A percentile compares a stretch with the other conserved stretches of the same genome.
Evolutionary conservation across 108 stramenopile species (phyloP).

Genomic region (Pseudonitzschia pungens): DNA sequence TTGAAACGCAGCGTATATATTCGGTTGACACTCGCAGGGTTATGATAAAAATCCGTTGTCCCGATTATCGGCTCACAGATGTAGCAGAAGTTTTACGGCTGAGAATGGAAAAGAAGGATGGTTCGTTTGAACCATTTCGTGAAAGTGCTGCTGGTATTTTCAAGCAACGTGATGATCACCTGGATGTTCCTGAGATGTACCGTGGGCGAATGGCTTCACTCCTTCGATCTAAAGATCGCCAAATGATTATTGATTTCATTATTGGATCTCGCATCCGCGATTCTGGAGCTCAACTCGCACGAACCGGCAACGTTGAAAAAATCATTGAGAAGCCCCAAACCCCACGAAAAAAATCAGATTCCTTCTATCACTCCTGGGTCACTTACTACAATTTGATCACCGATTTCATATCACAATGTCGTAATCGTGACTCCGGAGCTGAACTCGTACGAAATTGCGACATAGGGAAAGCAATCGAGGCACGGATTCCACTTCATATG

Average conservation of each 20-base stretch:
- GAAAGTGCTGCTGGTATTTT: conserved; percentile 71
- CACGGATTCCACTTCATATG: conserved; percentile 71
- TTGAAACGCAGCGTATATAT: conserved; percentile 84
- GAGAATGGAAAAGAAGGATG: conserved; percentile 79
- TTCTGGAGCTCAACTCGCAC: conserved; percentile 88
- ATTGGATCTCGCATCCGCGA: conserved; percentile 86
- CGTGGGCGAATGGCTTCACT: conserved; percentile 55
- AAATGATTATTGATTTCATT: conserved; percentile 90
- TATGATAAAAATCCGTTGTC: conserved; percentile 90
- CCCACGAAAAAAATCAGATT: conserved; percentile 70
- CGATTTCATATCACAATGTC: background rate
- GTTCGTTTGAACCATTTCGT: conserved; percentile 76
- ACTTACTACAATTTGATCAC: conserved; percentile 40
- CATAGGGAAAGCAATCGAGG: conserved; percentile 51
- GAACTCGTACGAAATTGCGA: conserved; percentile 35
- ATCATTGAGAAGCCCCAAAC: conserved; percentile 89
- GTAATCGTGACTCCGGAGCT: background rate
- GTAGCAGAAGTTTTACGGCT: conserved; percentile 89
- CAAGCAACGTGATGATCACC: conserved; percentile 48
- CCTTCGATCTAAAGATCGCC: conserved; percentile 80
- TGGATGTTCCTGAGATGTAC: conserved; percentile 52
- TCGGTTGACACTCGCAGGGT: conserved; percentile 70
- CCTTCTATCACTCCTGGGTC: conserved; percentile 73
- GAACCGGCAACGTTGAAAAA: conserved; percentile 72
- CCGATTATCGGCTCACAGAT: conserved; percentile 83